phyloP scores from a whole-genome alignment of 1,284 basidiomycete species.

The Ceratobasidium theobromae region DNA sequence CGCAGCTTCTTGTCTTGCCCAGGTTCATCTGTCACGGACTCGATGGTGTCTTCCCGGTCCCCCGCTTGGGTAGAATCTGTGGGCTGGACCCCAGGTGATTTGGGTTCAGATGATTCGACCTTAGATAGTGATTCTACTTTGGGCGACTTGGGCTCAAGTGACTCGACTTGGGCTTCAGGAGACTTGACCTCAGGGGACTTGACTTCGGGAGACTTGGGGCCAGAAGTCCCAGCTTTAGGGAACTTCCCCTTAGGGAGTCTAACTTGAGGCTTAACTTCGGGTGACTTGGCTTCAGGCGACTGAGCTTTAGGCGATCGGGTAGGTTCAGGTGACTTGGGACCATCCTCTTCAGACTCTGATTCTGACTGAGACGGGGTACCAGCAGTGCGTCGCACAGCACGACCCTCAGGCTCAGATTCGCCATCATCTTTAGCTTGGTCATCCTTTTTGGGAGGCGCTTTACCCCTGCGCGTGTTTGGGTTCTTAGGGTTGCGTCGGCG shows the following conservation, averaged over 20 bases:
- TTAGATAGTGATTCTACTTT: no score
- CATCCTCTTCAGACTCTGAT: conserved; percentile 9
- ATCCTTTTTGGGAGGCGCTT: no score
- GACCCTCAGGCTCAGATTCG: conserved; percentile 21
- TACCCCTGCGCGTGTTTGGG: neutral
- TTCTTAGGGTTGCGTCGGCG: no score
- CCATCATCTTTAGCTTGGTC: neutral
- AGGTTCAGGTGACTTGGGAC: neutral
- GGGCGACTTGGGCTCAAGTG: neutral
- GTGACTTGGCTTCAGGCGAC: neutral
- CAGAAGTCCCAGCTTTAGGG: neutral
- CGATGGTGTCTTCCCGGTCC: neutral
- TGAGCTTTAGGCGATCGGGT: neutral
- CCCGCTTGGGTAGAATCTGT: no score
- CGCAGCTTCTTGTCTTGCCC: conserved; percentile 7
- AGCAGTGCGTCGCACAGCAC: conserved; percentile 6
- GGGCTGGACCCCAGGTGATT: neutral
- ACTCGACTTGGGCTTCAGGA: neutral
- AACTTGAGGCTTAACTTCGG: neutral
- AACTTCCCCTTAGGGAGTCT: neutral
- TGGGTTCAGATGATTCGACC: neutral
- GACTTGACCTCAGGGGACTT: neutral
- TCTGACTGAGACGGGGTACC: conserved; percentile 22
- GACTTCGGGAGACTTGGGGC: neutral
- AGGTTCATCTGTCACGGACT: neutral